These are phyloP conservation scores for Moesziomyces sp. DNA, from an alignment of 1,284 basidiomycete genomes.

Conservation along the genomic window DNA sequence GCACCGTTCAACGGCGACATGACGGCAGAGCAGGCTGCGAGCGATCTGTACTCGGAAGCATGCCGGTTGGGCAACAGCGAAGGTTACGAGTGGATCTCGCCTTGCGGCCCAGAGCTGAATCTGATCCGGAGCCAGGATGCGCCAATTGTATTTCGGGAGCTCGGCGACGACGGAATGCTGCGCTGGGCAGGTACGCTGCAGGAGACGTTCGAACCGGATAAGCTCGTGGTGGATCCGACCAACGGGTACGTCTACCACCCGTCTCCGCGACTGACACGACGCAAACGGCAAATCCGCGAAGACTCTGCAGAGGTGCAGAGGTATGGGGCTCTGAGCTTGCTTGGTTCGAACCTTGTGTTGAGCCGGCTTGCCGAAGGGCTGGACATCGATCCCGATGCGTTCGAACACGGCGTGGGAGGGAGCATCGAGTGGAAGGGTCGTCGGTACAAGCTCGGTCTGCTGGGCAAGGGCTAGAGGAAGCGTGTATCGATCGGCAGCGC, in stretches of 20 bases:
- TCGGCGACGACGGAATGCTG: constrained; percentile 46
- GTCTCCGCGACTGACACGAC: constrained; percentile 39
- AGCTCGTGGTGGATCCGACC: constrained; percentile 48
- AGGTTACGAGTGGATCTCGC: constrained; percentile 63
- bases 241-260: constrained; percentile 67
- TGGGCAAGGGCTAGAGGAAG: constrained; percentile 3
- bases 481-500: neutral
- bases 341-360: constrained; percentile 58
- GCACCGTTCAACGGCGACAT: constrained; percentile 28
- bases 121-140: constrained; percentile 62
- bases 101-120: constrained; percentile 65
- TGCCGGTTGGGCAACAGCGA: constrained; percentile 25
- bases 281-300: neutral
- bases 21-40: constrained; percentile 8
- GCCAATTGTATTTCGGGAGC: constrained; percentile 64
- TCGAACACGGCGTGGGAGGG: constrained; percentile 22
- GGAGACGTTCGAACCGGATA: constrained; percentile 48
- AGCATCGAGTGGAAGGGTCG: constrained; percentile 42
- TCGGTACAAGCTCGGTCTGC: constrained; percentile 20
- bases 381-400: constrained; percentile 43
- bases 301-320: neutral
- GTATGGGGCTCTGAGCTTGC: constrained; percentile 58
- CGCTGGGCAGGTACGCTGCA: constrained; percentile 56
- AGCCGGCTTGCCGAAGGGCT: constrained; percentile 49
- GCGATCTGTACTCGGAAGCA: constrained; percentile 13